These are phyloP conservation scores for Sequoia sempervirens DNA, from an alignment of 75 land plant species.

Conservation along the genomic window DNA sequence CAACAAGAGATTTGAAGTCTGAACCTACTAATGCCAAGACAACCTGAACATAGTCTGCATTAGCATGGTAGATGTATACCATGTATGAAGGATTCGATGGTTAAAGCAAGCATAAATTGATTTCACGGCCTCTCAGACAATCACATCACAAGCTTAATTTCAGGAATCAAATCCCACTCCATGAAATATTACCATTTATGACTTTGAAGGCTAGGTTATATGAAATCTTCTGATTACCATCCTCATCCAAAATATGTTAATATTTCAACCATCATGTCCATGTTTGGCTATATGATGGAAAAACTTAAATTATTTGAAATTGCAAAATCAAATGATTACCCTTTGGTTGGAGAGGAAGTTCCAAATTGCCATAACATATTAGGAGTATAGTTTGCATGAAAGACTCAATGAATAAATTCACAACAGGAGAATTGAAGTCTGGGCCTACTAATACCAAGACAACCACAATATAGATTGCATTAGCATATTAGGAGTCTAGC, in stretches of 20 bases:
- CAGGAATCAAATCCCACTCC: neutral
- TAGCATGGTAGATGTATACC: neutral
- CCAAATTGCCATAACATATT: no score
- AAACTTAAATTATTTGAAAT: neutral
- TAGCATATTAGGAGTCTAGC: no score
- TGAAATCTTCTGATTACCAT: neutral
- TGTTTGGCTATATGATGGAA: neutral
- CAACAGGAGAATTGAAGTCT: neutral
- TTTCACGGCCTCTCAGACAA: neutral
- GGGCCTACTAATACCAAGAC: neutral
- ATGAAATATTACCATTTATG: neutral
- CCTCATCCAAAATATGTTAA: neutral
- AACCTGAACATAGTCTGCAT: neutral
- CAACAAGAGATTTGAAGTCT: neutral
- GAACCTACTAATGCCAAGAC: neutral
- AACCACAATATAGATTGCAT: no score
- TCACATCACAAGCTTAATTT: neutral
- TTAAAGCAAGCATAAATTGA: neutral
- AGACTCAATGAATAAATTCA: no score
- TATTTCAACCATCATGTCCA: neutral
- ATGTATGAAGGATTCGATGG: neutral
- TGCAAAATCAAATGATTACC: neutral
- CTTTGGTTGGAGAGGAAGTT: neutral
- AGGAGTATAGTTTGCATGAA: no score
- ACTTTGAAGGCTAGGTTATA: neutral